Conservation (phyloP, 2,329 filamentous ascomycete species). For the Hymenoscyphus salicellus region DNA sequence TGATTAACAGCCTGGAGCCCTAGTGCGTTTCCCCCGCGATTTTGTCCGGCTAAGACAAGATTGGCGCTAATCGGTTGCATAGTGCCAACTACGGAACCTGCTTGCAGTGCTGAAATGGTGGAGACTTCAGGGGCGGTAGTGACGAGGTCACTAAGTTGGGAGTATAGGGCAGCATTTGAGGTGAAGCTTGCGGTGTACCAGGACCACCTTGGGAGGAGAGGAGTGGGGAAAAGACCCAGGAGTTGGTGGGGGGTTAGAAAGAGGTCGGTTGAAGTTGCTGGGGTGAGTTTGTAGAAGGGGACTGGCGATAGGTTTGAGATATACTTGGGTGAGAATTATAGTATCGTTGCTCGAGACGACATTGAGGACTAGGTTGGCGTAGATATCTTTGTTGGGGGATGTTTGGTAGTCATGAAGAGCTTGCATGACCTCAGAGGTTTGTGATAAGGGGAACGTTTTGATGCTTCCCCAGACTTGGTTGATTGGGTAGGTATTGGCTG, state of each 20-base stretch:
- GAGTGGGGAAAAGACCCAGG: background rate
- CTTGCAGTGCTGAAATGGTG: background rate
- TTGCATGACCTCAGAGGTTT: background rate
- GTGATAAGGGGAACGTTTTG: background rate
- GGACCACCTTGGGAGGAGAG: background rate
- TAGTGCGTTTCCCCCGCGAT: background rate
- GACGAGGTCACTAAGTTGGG: background rate
- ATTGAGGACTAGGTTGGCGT: constrained; percentile 5
- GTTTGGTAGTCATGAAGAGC: background rate
- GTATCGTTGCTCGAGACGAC: background rate
- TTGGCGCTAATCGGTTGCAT: background rate
- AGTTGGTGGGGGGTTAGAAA: background rate
- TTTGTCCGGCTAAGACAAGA: background rate
- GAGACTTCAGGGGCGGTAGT: background rate
- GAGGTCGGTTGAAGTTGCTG: background rate
- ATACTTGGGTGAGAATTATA: background rate
- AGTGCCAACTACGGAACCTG: background rate
- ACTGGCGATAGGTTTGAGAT: background rate
- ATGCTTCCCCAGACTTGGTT: background rate
- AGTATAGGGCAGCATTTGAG: background rate
- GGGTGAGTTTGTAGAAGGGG: background rate
- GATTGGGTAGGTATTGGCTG: background rate
- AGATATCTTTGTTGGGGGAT: background rate
- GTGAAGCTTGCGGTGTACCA: background rate
- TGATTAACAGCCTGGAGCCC: constrained; percentile 3